Percentiles rank a stretch among this genome's conserved stretches.
These are phyloP conservation scores for Amanita molliuscula DNA, from an alignment of 768 basidiomycete genomes.

Conservation along the genomic window DNA sequence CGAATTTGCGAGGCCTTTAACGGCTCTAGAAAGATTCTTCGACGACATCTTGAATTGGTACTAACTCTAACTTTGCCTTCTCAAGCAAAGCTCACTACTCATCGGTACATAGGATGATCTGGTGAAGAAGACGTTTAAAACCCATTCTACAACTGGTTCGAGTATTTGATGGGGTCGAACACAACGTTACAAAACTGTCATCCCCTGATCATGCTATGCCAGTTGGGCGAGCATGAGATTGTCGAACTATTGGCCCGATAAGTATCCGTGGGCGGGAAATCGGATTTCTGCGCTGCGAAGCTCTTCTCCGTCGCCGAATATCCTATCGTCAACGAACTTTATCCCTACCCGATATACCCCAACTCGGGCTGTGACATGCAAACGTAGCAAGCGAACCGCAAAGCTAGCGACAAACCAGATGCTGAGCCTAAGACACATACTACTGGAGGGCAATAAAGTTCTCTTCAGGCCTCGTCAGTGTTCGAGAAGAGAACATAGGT, in stretches of 20 bases:
- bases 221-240: slow-evolving; percentile 30
- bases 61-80: too few species aligned
- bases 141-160: slow-evolving; percentile 23
- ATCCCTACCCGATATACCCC: slow-evolving; percentile 58
- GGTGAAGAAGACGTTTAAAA: slow-evolving; percentile 30
- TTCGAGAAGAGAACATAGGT: slow-evolving; percentile 15
- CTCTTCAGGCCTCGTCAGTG: slow-evolving; percentile 32
- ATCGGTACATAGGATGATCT: slow-evolving; percentile 47
- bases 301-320: slow-evolving; percentile 24
- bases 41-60: too few species aligned
- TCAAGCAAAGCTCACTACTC: too few species aligned
- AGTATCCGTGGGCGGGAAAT: slow-evolving; percentile 5
- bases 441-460: slow-evolving; percentile 41
- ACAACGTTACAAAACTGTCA: slow-evolving; percentile 1
- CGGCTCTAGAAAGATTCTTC: too few species aligned
- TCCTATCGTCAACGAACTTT: slow-evolving; percentile 32
- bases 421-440: slow-evolving; percentile 27
- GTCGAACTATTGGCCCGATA: slow-evolving; percentile 40
- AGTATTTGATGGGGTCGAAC: slow-evolving; percentile 14
- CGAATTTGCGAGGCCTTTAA: too few species aligned
- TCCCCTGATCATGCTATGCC: slow-evolving; percentile 26
- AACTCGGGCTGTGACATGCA: slow-evolving; percentile 67
- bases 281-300: slow-evolving; percentile 14
- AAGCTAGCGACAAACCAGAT: slow-evolving; percentile 17
- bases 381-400: slow-evolving; percentile 42